Evolutionary conservation across 2,329 filamentous ascomycete species (phyloP).

Genomic region (Teratosphaeria nubilosa): DNA sequence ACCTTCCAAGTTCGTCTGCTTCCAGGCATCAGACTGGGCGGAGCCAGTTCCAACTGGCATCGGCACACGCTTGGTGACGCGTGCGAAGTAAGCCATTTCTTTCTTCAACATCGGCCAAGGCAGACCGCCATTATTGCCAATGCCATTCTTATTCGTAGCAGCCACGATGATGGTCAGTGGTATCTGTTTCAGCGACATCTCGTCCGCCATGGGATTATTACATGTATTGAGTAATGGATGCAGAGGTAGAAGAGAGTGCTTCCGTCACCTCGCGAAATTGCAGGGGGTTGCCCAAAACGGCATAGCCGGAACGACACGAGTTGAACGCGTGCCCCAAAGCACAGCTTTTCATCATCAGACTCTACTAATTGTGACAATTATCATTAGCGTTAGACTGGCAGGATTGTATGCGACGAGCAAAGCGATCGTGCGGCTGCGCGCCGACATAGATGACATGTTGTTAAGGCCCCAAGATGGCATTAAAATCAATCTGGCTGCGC

Average conservation of each 20-base stretch:
- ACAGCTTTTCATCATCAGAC: background rate
- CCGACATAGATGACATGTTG: background rate
- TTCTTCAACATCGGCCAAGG: slow-evolving; percentile 83
- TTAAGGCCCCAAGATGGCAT: background rate
- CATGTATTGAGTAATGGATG: background rate
- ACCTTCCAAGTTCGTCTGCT: slow-evolving; percentile 11
- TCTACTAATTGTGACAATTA: background rate
- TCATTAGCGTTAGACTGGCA: background rate
- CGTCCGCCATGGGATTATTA: slow-evolving; percentile 2
- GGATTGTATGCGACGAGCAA: background rate
- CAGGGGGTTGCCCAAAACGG: background rate
- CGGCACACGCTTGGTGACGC: slow-evolving; percentile 67
- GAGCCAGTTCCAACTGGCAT: slow-evolving; percentile 33
- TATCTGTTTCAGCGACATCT: slow-evolving; percentile 19
- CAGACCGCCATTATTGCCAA: slow-evolving; percentile 66
- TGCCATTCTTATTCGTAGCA: slow-evolving; percentile 80
- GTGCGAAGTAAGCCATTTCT: slow-evolving; percentile 92
- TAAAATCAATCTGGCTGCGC: no score
- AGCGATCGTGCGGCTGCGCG: background rate
- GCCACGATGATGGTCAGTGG: slow-evolving; percentile 80
- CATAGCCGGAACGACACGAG: background rate
- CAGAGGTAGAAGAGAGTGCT: background rate
- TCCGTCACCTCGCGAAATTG: background rate
- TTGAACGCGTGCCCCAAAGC: no score
- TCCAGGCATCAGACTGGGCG: slow-evolving; percentile 15